Evolutionary conservation across 1,284 basidiomycete genomes (phyloP).

Genomic region (Waitea zeae): DNA sequence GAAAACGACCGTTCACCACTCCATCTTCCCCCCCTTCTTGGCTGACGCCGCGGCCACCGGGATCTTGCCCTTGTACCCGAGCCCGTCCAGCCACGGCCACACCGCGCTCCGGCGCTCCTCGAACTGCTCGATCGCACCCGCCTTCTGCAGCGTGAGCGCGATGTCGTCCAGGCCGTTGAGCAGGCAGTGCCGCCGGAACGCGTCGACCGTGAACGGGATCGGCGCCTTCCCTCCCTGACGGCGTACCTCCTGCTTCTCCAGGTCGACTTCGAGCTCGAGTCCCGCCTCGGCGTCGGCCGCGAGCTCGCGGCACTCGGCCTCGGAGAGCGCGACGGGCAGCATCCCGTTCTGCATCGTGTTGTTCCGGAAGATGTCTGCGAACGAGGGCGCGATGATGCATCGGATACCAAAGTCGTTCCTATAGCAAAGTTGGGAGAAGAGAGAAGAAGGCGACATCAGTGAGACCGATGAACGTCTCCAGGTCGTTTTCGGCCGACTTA

Average conservation of each 20-base stretch:
- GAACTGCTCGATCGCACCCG: constrained; percentile 50
- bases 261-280: constrained; percentile 75
- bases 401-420: constrained; percentile 94
- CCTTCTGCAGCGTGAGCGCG: constrained; percentile 75
- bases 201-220: constrained; percentile 66
- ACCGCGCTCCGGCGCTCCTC: constrained; percentile 57
- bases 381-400: constrained; percentile 84
- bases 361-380: constrained; percentile 88
- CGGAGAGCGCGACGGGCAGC: constrained; percentile 71
- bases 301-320: constrained; percentile 58
- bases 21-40: constrained; percentile 39
- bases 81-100: constrained; percentile 93
- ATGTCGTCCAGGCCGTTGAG: constrained; percentile 92
- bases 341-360: constrained; percentile 96
- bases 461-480: constrained; percentile 2
- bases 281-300: constrained; percentile 72
- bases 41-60: constrained; percentile 24
- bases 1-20: too few species aligned
- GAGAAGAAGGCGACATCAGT: constrained; percentile 1
- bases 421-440: constrained; percentile 24
- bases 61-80: constrained; percentile 74
- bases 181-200: constrained; percentile 83
- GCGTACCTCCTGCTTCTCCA: constrained; percentile 76
- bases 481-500: constrained; percentile 34
- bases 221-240: constrained; percentile 57